These are phyloP conservation scores for Trichoderma aggressivum DNA, from an alignment of 2,329 filamentous ascomycete genomes.

Conservation along the genomic window DNA sequence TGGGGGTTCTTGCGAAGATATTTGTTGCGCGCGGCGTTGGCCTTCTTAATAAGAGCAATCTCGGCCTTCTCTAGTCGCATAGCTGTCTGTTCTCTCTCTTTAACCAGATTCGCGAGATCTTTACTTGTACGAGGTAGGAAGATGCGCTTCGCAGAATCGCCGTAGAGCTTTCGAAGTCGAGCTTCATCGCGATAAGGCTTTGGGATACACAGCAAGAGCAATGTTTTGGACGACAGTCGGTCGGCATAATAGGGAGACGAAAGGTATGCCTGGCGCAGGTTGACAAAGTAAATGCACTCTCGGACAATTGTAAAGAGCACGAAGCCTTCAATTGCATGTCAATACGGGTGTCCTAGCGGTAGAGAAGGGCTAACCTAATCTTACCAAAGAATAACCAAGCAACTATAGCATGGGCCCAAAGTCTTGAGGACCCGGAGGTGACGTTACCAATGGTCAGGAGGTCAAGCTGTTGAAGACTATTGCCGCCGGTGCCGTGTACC, in stretches of 20 bases:
- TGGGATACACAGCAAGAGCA: constrained; percentile 85
- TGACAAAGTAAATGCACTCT: constrained; percentile 89
- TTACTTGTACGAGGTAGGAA: constrained; percentile 80
- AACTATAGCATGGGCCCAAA: constrained; percentile 78
- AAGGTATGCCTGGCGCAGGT: constrained; percentile 87
- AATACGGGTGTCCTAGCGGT: neutral
- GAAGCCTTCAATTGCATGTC: constrained; percentile 55
- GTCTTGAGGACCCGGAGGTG: constrained; percentile 54
- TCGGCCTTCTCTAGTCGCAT: constrained; percentile 83
- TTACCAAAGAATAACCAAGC: constrained; percentile 70
- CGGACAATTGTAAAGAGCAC: constrained; percentile 84
- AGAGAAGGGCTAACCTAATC: neutral
- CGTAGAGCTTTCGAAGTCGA: constrained; percentile 78
- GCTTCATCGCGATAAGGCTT: constrained; percentile 70
- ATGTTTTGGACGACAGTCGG: constrained; percentile 83
- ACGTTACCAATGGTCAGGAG: constrained; percentile 78
- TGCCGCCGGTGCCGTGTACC: constrained; percentile 79
- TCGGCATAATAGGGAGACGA: constrained; percentile 79
- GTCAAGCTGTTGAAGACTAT: constrained; percentile 63
- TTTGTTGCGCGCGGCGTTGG: constrained; percentile 70
- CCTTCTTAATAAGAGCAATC: constrained; percentile 75
- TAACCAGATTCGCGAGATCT: constrained; percentile 74
- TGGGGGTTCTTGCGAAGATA: constrained; percentile 18
- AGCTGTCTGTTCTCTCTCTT: constrained; percentile 75
- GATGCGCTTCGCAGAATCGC: constrained; percentile 73